Evolutionary conservation across 2,329 filamentous ascomycete species (phyloP).

Genomic region (Acrodontium crateriforme): DNA sequence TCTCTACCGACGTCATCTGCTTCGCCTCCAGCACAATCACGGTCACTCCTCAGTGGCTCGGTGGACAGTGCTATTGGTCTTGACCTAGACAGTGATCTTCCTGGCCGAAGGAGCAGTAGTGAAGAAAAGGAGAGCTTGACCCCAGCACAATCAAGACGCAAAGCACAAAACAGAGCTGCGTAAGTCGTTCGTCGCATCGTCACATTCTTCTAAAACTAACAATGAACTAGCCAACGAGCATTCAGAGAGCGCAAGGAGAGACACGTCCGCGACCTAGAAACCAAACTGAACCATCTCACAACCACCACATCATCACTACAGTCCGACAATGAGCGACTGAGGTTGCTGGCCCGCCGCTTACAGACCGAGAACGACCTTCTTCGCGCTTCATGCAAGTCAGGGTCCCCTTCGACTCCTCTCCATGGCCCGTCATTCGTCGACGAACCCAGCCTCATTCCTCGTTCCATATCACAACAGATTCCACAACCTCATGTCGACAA

Average conservation of each 20-base stretch:
- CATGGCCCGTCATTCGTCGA: conserved; percentile 25
- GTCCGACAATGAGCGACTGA: conserved; percentile 76
- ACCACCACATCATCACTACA: conserved; percentile 57
- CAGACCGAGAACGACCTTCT: conserved; percentile 89
- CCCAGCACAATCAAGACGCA: conserved; percentile 41
- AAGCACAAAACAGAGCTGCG: conserved; percentile 61
- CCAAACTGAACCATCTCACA: conserved; percentile 66
- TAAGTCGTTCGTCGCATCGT: conserved; percentile 30
- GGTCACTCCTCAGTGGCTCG: conserved; percentile 22
- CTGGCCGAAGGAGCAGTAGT: conserved; percentile 27
- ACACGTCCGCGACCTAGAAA: conserved; percentile 85
- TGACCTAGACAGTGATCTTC: conserved; percentile 21
- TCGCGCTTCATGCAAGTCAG: conserved; percentile 41
- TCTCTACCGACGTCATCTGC: conserved; percentile 11
- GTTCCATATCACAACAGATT: conserved; percentile 4
- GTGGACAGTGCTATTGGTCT: conserved; percentile 29
- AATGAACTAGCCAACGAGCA: conserved; percentile 62
- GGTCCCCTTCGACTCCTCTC: conserved; percentile 25
- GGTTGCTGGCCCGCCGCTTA: conserved; percentile 68
- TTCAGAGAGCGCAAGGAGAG: conserved; percentile 93
- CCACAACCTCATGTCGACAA: not conserved
- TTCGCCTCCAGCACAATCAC: conserved; percentile 13
- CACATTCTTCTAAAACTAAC: conserved; percentile 3
- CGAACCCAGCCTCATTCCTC: conserved; percentile 12
- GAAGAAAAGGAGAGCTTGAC: conserved; percentile 35